Evolutionary conservation across 768 basidiomycete genomes (phyloP).

Genomic region (Suillus sp.): DNA sequence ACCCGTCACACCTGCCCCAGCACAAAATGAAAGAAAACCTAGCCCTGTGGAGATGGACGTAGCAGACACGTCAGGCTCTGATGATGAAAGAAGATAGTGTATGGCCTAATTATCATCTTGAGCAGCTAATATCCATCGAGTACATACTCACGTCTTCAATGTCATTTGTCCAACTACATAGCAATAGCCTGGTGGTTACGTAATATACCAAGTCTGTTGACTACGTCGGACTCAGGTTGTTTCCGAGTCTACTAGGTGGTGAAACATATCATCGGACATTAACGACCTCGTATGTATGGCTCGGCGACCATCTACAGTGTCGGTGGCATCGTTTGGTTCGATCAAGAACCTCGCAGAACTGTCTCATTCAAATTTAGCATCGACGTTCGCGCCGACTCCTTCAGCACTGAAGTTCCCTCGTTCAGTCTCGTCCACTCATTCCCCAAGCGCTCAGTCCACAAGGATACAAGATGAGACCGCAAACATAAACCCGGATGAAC

Average conservation of each 20-base stretch:
- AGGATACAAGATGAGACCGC: slow-evolving; percentile 23
- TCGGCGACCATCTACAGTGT: slow-evolving; percentile 40
- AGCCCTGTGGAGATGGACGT: slow-evolving; percentile 24
- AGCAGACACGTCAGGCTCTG: slow-evolving; percentile 21
- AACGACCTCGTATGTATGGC: slow-evolving; percentile 33
- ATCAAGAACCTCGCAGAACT: slow-evolving; percentile 18
- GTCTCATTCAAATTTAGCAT: slow-evolving; percentile 11
- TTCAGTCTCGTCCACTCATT: slow-evolving; percentile 17
- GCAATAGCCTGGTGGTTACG: slow-evolving; percentile 21
- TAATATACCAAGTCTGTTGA: slow-evolving; percentile 20
- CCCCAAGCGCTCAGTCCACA: slow-evolving; percentile 10
- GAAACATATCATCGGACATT: slow-evolving; percentile 6
- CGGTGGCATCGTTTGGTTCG: slow-evolving; percentile 32
- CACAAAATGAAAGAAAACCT: slow-evolving; percentile 34
- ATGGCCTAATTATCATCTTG: slow-evolving; percentile 15
- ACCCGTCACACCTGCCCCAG: slow-evolving; percentile 33
- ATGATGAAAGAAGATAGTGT: slow-evolving; percentile 28
- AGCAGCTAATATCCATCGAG: slow-evolving; percentile 10
- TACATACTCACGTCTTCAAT: not conserved
- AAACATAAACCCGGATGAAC: slow-evolving; percentile 64
- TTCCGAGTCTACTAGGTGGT: not conserved
- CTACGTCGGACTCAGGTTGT: not conserved
- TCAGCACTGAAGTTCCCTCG: slow-evolving; percentile 15
- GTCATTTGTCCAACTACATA: slow-evolving; percentile 7
- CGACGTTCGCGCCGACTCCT: slow-evolving; percentile 13